Conservation (phyloP, 1,284 basidiomycete species). For the Mycena citricolor region DNA sequence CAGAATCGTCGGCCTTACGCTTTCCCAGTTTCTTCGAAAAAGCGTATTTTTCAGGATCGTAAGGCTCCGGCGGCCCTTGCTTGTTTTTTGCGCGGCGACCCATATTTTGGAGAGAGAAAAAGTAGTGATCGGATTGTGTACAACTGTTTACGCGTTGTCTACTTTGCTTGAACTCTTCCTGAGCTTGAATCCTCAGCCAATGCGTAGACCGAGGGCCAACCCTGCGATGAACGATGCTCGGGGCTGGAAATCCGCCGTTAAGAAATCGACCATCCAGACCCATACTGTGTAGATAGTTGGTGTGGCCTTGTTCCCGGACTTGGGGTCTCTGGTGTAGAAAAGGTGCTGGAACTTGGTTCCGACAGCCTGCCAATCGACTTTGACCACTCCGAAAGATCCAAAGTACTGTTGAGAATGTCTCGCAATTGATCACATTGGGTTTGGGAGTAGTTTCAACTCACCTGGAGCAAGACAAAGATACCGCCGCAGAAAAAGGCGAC, state of each 20-base stretch:
- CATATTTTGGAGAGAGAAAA: constrained; percentile 47
- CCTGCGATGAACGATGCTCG: constrained; percentile 76
- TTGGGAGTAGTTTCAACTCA: constrained; percentile 32
- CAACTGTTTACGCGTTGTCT: constrained; percentile 4
- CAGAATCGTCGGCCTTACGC: constrained; percentile 63
- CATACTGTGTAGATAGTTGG: constrained; percentile 69
- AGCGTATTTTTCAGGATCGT: constrained; percentile 42
- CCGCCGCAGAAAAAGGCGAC: constrained; percentile 86
- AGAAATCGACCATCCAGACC: constrained; percentile 78
- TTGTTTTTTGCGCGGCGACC: constrained; percentile 91
- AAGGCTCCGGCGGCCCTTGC: constrained; percentile 74
- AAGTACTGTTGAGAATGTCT: constrained; percentile 60
- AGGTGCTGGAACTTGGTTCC: constrained; percentile 68
- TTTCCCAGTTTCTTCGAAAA: constrained; percentile 66
- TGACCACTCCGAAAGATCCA: constrained; percentile 65
- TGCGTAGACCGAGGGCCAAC: constrained; percentile 61
- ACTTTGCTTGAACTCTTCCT: constrained; percentile 8
- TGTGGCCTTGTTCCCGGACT: constrained; percentile 46
- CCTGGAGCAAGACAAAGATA: constrained; percentile 85
- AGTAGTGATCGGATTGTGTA: constrained; percentile 10
- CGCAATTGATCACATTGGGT: constrained; percentile 3
- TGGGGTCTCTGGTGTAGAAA: constrained; percentile 65
- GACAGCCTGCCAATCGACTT: constrained; percentile 75
- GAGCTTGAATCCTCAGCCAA: constrained; percentile 54
- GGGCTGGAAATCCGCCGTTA: constrained; percentile 91